These are phyloP conservation scores for Apophysomyces variabilis DNA, from an alignment of 371 early-diverging fungal species.

Conservation along the genomic window DNA sequence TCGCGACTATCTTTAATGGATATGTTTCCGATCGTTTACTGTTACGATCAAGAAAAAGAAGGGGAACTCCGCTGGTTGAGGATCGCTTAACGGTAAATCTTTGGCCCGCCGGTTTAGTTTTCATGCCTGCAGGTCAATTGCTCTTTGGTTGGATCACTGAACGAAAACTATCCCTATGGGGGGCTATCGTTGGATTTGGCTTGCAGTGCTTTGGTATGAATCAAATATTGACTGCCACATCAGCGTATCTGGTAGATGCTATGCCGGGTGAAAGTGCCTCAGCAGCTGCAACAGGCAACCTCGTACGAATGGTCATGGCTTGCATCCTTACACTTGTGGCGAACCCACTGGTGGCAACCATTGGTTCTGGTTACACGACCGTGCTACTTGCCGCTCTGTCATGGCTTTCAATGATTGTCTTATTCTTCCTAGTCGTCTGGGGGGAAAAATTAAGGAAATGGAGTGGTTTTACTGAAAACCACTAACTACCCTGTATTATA, in stretches of 20 bases:
- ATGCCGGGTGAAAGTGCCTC: slow-evolving; percentile 52
- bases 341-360: slow-evolving; percentile 27
- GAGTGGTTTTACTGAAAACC: slow-evolving; percentile 16
- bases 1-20: slow-evolving; percentile 36
- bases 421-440: slow-evolving; percentile 23
- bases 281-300: slow-evolving; percentile 49
- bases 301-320: slow-evolving; percentile 47
- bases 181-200: slow-evolving; percentile 47
- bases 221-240: slow-evolving; percentile 31
- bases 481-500: neutral
- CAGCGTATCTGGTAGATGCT: slow-evolving; percentile 52
- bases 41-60: slow-evolving; percentile 24
- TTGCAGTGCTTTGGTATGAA: slow-evolving; percentile 31
- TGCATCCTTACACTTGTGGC: slow-evolving; percentile 39
- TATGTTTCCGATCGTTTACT: slow-evolving; percentile 29
- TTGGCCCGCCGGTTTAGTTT: slow-evolving; percentile 41
- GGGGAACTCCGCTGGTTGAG: slow-evolving; percentile 26
- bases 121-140: slow-evolving; percentile 49
- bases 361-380: slow-evolving; percentile 33
- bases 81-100: slow-evolving; percentile 32
- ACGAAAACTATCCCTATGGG: slow-evolving; percentile 37
- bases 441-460: slow-evolving; percentile 23
- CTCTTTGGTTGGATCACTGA: slow-evolving; percentile 55
- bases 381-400: slow-evolving; percentile 28
- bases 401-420: slow-evolving; percentile 14